A percentile compares a stretch with the other conserved stretches of the same genome.
These are phyloP conservation scores for Aspergillus bridgeri DNA, from an alignment of 495 filamentous ascomycete genomes.

Conservation along the genomic window DNA sequence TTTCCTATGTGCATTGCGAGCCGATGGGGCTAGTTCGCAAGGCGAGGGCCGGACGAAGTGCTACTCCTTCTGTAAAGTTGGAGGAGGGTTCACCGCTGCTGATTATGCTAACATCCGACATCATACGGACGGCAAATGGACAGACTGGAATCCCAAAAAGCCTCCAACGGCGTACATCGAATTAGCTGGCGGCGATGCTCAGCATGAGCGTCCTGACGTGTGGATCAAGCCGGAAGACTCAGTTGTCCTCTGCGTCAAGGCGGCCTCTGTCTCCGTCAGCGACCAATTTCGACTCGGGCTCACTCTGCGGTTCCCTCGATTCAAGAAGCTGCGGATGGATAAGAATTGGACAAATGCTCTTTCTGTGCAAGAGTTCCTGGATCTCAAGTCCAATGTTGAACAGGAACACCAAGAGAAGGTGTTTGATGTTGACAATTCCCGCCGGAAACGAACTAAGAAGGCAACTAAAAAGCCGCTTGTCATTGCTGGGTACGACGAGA, in stretches of 20 bases:
- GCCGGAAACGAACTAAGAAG: slow-evolving; percentile 59
- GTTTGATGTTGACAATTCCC: slow-evolving; percentile 76
- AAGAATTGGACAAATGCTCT: slow-evolving; percentile 80
- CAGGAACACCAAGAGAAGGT: slow-evolving; percentile 69
- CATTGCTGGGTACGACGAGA: slow-evolving; percentile 65
- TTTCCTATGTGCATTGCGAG: slow-evolving; percentile 82
- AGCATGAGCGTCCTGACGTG: slow-evolving; percentile 79
- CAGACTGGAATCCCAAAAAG: slow-evolving; percentile 72
- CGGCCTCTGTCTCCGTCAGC: slow-evolving; percentile 69
- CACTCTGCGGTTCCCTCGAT: slow-evolving; percentile 89
- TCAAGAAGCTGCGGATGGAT: slow-evolving; percentile 77
- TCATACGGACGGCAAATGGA: slow-evolving; percentile 88
- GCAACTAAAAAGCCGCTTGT: slow-evolving; percentile 62
- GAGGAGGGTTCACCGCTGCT: slow-evolving; percentile 81
- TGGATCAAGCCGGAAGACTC: slow-evolving; percentile 93
- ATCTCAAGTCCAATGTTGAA: slow-evolving; percentile 68
- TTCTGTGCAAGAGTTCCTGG: slow-evolving; percentile 70
- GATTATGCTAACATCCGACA: slow-evolving; percentile 83
- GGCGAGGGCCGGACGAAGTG: slow-evolving; percentile 66
- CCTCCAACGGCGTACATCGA: slow-evolving; percentile 81
- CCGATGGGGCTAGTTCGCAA: slow-evolving; percentile 59
- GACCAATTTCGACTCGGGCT: slow-evolving; percentile 73
- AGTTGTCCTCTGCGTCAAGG: slow-evolving; percentile 84
- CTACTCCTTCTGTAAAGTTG: slow-evolving; percentile 93
- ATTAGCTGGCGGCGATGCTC: slow-evolving; percentile 69